Conservation (phyloP, 352 stramenopile species). For the Globisporangium sylvaticum region DNA sequence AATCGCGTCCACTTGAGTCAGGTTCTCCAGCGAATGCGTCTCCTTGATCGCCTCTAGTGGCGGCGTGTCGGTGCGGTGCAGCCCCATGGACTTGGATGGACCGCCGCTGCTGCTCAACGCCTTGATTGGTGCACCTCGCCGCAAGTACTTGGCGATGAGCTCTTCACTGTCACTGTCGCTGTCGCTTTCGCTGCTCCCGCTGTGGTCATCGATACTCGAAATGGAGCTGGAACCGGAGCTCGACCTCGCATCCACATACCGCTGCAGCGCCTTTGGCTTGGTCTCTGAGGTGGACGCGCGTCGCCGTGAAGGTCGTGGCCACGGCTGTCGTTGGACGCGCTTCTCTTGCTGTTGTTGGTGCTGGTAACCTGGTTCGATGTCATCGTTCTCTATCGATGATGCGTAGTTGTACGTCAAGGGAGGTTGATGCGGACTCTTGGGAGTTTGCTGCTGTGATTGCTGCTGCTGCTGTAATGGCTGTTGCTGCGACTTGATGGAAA, state of each 20-base stretch:
- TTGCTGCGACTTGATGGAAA: slow-evolving; percentile 1
- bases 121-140: slow-evolving; percentile 9
- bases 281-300: slow-evolving; percentile 11
- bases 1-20: not conserved
- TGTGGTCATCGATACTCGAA: slow-evolving; percentile 17
- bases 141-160: slow-evolving; percentile 18
- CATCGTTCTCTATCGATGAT: not conserved
- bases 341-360: not conserved
- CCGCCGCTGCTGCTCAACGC: not conserved
- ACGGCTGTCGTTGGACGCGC: not conserved
- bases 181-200: slow-evolving; percentile 4
- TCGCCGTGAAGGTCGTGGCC: not conserved
- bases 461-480: not conserved
- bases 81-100: not conserved
- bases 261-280: not conserved
- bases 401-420: not conserved
- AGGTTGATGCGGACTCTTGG: not conserved
- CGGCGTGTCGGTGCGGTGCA: not conserved
- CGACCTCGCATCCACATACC: not conserved
- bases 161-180: slow-evolving; percentile 13
- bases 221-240: slow-evolving; percentile 10
- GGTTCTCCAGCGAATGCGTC: slow-evolving; percentile 9
- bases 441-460: not conserved
- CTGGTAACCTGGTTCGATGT: not conserved
- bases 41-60: slow-evolving; percentile 14